Evolutionary conservation across 2,329 filamentous ascomycete species (phyloP), one percentile per base, ranked within the genome.

Genomic region (Didymella pomorum): DNA sequence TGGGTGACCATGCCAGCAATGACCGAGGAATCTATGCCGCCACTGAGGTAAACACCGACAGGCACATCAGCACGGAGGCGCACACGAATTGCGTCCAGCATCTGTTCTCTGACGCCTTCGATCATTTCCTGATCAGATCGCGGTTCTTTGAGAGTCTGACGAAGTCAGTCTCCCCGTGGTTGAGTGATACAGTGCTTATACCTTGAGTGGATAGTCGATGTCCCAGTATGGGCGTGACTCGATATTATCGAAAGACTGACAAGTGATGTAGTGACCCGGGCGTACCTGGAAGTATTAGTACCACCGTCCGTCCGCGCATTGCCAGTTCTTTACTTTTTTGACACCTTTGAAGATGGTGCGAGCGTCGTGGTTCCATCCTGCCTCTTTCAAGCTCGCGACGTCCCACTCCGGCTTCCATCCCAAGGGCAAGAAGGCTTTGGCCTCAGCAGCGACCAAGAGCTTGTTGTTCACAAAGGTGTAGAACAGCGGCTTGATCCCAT

Each of bases 21-120:
- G 1, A 80, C 77, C 0, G 84, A 86, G 0, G 83, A 86, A 66
- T 87, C 84, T 52, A 87, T 80, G 0, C 85, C 85, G 5, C 85
- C 85, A 33, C 79, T 82, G 0, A 87, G 72, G 52, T 85, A 86
- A 45, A 87, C 74, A 2, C 83, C 85, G 4, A 87, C 76, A 3
- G 83, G 83, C 0, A 87, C 85, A 67, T 87, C 85, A 1, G 84
- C 84, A 16, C 80, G 78, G 14, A 87, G 73, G 4, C 85, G 80
- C 21, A 85, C 61, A 9, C 78, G 79, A 6, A 86, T 75, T 0
- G 84, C 76, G 28, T 87, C 83, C 0, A 85, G 67, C 29, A 87
- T 65, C 1, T 76, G 76, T 48, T 82, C 71, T n/a, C 84, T 76
- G 0, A 86, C 82, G 2, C 78, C 80, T 14, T 72, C 54, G 1